Evolutionary conservation across 257 asterid genomes (phyloP), one percentile per base, ranked within the genome.

Genomic region (Solanum appendiculatum): DNA sequence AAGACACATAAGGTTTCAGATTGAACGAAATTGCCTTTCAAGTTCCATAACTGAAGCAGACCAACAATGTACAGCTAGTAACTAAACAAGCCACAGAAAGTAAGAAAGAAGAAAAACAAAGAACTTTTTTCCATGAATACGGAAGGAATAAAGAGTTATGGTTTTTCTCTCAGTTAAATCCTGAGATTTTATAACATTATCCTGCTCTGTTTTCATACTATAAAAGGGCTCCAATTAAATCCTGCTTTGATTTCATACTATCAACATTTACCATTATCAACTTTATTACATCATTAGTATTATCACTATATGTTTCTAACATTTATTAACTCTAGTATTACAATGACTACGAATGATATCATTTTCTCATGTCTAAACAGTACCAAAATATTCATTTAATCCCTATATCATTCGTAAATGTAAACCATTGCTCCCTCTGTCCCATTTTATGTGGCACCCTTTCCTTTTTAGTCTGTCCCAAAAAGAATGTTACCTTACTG

Each of bases 371-470:
- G 20, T 48, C 20, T 13, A 48, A 48, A 48, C 6, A 48, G 18
- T 48, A 48, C 48, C 58, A 12, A 48, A 48, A 13, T 16, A 48
- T 48, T 48, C 20, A 48, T 48, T 48, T 48, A 48, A 48, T 48
- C 21, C 58, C 58, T 13, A 48, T 48, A 2, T 14, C 58, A 48
- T 14, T 48, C 58, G 14, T 18, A 48, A 48, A 5, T 48, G 58
- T 48, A 1, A 15, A 48, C 21, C 58, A 48, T 48, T 46, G 0
- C 1, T 5, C 0, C 0, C 3, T 16, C 58, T 5, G 9, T 15
- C 0, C 0, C 23, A 48, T 48, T 5, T 48, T 48, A 48, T 48
- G 23, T 48, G 8, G 5, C 3, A 16, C 0, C 1, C 0, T 48
- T 48, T 48, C 15, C 0, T 48, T 15, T 15, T 48, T 16, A 16